Evolutionary conservation across 2,329 filamentous ascomycete species (phyloP), one percentile per base, ranked within the genome.

Genomic region (Cryphonectria japonica): DNA sequence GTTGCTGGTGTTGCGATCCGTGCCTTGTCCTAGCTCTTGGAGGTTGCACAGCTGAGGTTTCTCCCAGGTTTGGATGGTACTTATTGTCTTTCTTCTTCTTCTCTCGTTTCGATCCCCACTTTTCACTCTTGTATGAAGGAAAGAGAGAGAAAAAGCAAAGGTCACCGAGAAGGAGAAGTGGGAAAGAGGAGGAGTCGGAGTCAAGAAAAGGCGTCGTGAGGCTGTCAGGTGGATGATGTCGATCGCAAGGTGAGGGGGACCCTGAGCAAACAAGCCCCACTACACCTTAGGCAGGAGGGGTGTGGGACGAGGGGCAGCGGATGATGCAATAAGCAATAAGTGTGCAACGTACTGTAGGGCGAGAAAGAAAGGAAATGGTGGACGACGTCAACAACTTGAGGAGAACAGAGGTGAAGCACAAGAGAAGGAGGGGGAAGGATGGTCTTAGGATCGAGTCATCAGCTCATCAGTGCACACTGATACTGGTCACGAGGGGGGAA

Each of bases 371-470:
- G 59, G 19, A 19, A n/a, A n/a, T 14, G 9, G 59, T 8, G 26
- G 26, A 32, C 14, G 29, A 22, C 29, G 57, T 22, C 32, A 29
- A 16, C 16, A 37, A 9, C 14, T 60, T 57, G 52, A 57, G 52
- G 26, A 29, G 52, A 26, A 7, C 7, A 26, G 46, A 9, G 22
- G 19, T 0, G 16, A 16, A 50, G 50, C 26, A 16, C 8, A 7
- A 4, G 50, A 54, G 50, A n/a, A 52, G 22, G 11, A 26, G n/a
- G 8, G 29, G 29, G 41, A 16, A 34, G 34, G 34, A n/a, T n/a
- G 41, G n/a, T 59, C 65, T 67, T 52, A 37, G 41, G 65, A 22
- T 67, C 52, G n/a, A 67, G 65, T 67, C 65, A 67, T 59, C 65
- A 67, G 65, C 32, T n/a, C 26, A 26, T 16, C 46, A 50, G 26